These are phyloP conservation scores for Fusarium burgessii DNA, from an alignment of 2,329 filamentous ascomycete species.

Conservation along the genomic window DNA sequence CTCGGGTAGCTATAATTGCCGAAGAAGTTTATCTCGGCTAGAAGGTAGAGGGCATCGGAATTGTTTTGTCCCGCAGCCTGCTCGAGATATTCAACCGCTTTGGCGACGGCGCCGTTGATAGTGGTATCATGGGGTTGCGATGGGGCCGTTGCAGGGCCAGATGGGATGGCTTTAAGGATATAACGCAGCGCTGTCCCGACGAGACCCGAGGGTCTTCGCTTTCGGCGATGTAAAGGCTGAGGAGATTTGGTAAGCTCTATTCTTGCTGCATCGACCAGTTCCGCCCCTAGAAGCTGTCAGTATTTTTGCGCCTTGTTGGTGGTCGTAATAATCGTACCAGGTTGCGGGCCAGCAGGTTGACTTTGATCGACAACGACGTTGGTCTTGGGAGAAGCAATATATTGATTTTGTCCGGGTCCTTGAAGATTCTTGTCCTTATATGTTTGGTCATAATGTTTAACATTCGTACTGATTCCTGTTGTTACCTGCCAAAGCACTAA, in stretches of 20 bases:
- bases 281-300: slow-evolving; percentile 57
- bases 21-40: slow-evolving; percentile 96
- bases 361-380: slow-evolving; percentile 48
- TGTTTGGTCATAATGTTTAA: slow-evolving; percentile 53
- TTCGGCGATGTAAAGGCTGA: slow-evolving; percentile 57
- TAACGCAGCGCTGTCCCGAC: slow-evolving; percentile 58
- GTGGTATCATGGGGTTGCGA: slow-evolving; percentile 53
- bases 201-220: slow-evolving; percentile 60
- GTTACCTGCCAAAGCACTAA: slow-evolving; percentile 62
- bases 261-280: slow-evolving; percentile 65
- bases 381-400: slow-evolving; percentile 49
- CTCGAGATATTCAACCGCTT: slow-evolving; percentile 65
- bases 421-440: slow-evolving; percentile 48
- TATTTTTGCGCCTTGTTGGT: slow-evolving; percentile 7
- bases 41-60: slow-evolving; percentile 86
- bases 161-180: slow-evolving; percentile 62
- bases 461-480: slow-evolving; percentile 53
- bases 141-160: slow-evolving; percentile 61
- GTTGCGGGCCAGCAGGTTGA: slow-evolving; percentile 49
- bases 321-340: slow-evolving; percentile 50
- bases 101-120: slow-evolving; percentile 59
- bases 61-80: slow-evolving; percentile 68
- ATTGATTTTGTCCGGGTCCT: slow-evolving; percentile 46
- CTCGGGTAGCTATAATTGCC: slow-evolving; percentile 91
- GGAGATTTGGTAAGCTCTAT: slow-evolving; percentile 64